phyloP scores from a whole-genome alignment of 2,329 filamentous ascomycete genomes.

The Colletotrichum endophyticum region DNA sequence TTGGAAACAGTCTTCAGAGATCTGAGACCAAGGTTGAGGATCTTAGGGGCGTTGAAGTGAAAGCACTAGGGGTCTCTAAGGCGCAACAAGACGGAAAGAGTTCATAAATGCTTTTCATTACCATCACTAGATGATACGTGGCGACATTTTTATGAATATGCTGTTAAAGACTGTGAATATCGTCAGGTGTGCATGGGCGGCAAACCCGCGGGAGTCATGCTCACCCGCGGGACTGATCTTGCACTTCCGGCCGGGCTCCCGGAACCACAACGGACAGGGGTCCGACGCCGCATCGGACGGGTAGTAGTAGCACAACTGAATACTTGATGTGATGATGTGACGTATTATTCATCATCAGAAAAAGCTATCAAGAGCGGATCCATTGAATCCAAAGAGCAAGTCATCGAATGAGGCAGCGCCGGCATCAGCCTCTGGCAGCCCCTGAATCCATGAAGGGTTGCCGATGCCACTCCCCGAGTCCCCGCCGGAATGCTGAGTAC shows the following conservation, averaged over 20 bases:
- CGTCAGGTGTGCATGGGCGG: neutral
- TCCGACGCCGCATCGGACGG: neutral
- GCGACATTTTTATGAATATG: too few species aligned
- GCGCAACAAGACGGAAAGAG: neutral
- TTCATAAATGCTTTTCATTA: neutral
- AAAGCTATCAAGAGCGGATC: constrained; percentile 30
- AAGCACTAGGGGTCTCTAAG: neutral
- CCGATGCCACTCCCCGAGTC: neutral
- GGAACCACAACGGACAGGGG: neutral
- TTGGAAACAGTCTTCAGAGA: neutral
- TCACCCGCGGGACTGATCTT: neutral
- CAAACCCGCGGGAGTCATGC: neutral
- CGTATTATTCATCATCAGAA: constrained; percentile 3
- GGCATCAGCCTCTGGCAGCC: neutral
- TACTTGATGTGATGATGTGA: neutral
- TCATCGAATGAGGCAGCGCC: constrained; percentile 28
- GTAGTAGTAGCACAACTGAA: neutral
- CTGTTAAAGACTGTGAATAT: neutral
- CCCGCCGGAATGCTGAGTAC: neutral
- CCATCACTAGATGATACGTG: too few species aligned
- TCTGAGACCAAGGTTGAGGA: neutral
- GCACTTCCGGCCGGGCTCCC: neutral
- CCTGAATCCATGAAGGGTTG: neutral
- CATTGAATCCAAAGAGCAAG: constrained; percentile 35
- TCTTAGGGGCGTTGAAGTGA: neutral